Evolutionary conservation across 2,329 filamentous ascomycete species (phyloP), one percentile per base, ranked within the genome.

Genomic region (Claviceps pusilla): DNA sequence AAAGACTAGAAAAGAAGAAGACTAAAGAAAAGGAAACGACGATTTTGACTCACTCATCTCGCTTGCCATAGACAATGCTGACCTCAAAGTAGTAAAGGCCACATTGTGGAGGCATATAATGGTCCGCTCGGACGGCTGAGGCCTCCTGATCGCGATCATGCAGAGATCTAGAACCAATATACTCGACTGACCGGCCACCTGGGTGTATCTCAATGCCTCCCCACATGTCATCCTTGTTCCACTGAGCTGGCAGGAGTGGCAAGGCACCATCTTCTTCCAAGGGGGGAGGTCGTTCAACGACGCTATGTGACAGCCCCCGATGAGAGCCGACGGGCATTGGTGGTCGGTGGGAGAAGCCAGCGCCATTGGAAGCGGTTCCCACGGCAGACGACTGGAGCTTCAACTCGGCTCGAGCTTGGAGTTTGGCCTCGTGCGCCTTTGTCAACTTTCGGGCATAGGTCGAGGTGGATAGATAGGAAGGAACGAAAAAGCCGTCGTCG

Each of bases 61-160:
- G 69, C 62, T 75, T 77, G 52, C 71, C 73, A 16, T 72, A 69
- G 31, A 77, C 55, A 50, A 82, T 72, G 16, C 70, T 70, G 29
- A 85, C 76, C 66, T 98, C 93, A 64, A 83, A 98, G 67, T 98
- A 98, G 68, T 95, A 98, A 56, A 98, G 84, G 2, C 93, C 93
- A 60, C 87, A 93, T 64, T 95, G 86, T 41, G 82, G 77, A 4
- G 93, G 89, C 82, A 97, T 96, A 50, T 83, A 80, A 66, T 89
- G 76, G 67, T 98, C 86, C 33, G 90, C 81, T 54, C 93, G 82
- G 55, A 95, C 82, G 12, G 87, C 81, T 41, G 83, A 89, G 19
- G 89, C 87, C 66, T 97, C 93, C 63, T 86, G 74, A 7, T 83
- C 80, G 51, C 75, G 73, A 51, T 80, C 76, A 55, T 68, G 66